These are phyloP conservation scores for Cyclocybe aegerita DNA, from an alignment of 768 basidiomycete species.

Conservation along the genomic window DNA sequence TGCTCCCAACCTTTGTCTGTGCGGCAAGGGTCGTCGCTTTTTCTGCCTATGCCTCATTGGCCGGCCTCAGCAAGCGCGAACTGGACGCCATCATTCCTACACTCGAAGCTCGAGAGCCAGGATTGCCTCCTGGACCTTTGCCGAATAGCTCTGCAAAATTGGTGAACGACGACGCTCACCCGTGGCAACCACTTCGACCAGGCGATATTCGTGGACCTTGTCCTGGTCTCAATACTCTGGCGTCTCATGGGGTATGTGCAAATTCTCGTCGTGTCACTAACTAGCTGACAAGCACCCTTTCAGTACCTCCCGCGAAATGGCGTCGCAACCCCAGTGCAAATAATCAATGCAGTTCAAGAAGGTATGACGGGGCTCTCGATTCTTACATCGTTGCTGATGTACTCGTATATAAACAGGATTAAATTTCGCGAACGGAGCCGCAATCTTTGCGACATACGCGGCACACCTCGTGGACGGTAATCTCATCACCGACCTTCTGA, in stretches of 20 bases:
- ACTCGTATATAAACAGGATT: conserved; percentile 3
- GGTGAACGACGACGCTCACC: conserved; percentile 17
- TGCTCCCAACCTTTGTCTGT: too few species aligned
- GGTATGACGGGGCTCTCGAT: not conserved
- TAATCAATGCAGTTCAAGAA: conserved; percentile 15
- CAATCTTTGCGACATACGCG: not conserved
- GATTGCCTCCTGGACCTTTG: conserved; percentile 13
- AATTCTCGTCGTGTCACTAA: too few species aligned
- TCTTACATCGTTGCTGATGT: too few species aligned
- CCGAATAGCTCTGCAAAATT: conserved; percentile 16
- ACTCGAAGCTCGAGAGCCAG: not conserved
- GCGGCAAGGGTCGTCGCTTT: conserved; percentile 9
- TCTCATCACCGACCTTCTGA: conserved; percentile 12
- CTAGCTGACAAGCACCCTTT: not conserved
- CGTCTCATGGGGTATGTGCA: conserved; percentile 18
- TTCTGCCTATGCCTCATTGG: conserved; percentile 22
- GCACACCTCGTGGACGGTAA: not conserved
- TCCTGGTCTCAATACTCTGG: conserved; percentile 20
- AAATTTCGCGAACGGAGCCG: not conserved
- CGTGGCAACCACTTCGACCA: conserved; percentile 12
- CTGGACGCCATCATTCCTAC: conserved; percentile 16
- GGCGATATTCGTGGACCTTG: conserved; percentile 15
- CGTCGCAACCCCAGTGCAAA: conserved; percentile 9
- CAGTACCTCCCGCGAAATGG: conserved; percentile 16
- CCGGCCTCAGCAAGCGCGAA: conserved; percentile 20